Conservation (phyloP, 345 rosid species). For the Cardamine chenopodiifolia region DNA sequence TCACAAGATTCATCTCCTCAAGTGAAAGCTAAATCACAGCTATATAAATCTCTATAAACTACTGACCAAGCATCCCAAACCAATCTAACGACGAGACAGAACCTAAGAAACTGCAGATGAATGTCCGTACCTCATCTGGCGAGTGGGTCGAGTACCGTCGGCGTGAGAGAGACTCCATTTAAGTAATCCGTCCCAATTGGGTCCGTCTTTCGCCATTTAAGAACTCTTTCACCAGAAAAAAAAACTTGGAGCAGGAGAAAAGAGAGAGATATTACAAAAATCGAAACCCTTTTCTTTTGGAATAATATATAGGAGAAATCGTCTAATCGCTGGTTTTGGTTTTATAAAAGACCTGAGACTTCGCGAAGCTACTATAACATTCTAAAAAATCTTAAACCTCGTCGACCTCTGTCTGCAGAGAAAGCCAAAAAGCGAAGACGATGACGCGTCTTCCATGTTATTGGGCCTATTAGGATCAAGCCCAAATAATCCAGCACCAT, state of each 20-base stretch:
- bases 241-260: slow-evolving; percentile 22
- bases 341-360: background rate
- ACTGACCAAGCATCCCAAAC: slow-evolving; percentile 6
- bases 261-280: background rate
- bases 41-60: background rate
- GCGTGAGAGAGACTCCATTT: slow-evolving; percentile 95
- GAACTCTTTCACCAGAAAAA: background rate
- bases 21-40: slow-evolving; percentile 6
- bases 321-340: slow-evolving; percentile 1
- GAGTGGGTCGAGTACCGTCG: slow-evolving; percentile 66
- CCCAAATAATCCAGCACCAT: background rate
- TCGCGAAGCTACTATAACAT: slow-evolving; percentile 40
- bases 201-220: slow-evolving; percentile 84
- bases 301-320: background rate
- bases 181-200: slow-evolving; percentile 92
- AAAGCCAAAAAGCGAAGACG: background rate
- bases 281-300: background rate
- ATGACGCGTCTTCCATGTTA: slow-evolving; percentile 27
- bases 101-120: background rate
- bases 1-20: background rate
- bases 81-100: background rate
- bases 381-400: slow-evolving; percentile 25
- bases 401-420: background rate
- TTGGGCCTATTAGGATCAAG: slow-evolving; percentile 1
- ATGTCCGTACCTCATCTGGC: slow-evolving; percentile 66